Percentiles rank a stretch among this genome's conserved stretches.
These are phyloP conservation scores for Xanthoconium purpureum DNA, from an alignment of 768 basidiomycete genomes.

Conservation along the genomic window DNA sequence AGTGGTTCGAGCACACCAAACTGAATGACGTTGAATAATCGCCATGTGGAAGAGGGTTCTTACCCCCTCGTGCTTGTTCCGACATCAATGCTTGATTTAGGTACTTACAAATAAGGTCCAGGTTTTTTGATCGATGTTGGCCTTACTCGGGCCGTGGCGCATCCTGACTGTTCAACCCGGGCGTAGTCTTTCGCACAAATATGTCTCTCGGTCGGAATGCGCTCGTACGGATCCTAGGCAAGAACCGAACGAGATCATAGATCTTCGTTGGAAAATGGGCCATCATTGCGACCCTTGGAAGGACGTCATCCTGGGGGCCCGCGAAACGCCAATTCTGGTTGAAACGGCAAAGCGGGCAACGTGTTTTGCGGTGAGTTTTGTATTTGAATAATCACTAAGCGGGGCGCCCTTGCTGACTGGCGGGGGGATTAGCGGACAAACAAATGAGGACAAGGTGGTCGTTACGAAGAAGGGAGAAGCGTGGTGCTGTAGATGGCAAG, in stretches of 20 bases:
- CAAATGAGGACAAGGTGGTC: not conserved
- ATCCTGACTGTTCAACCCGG: not conserved
- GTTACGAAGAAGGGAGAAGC: not conserved
- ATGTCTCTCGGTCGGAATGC: slow-evolving; percentile 7
- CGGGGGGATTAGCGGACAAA: slow-evolving; percentile 6
- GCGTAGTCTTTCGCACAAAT: not conserved
- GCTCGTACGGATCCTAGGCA: slow-evolving; percentile 2
- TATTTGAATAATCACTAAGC: slow-evolving; percentile 9
- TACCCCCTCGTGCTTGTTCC: slow-evolving; percentile 1
- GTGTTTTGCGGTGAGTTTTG: slow-evolving; percentile 12
- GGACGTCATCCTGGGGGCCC: not conserved
- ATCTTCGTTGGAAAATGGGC: not conserved
- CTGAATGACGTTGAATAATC: not conserved
- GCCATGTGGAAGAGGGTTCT: not conserved
- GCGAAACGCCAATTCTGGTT: not conserved
- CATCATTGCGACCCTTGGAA: slow-evolving; percentile 7
- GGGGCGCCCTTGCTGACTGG: too few species aligned
- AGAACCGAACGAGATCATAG: not conserved
- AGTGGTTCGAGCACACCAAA: not conserved
- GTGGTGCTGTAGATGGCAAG: not conserved
- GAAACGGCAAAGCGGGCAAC: slow-evolving; percentile 6
- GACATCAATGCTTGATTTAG: slow-evolving; percentile 2
- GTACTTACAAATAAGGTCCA: not conserved
- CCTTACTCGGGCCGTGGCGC: not conserved
- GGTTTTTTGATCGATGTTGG: slow-evolving; percentile 10